Evolutionary conservation across 371 early-diverging fungal species (phyloP), one percentile per base, ranked within the genome.

Genomic region (Rhizomucor miehei): DNA sequence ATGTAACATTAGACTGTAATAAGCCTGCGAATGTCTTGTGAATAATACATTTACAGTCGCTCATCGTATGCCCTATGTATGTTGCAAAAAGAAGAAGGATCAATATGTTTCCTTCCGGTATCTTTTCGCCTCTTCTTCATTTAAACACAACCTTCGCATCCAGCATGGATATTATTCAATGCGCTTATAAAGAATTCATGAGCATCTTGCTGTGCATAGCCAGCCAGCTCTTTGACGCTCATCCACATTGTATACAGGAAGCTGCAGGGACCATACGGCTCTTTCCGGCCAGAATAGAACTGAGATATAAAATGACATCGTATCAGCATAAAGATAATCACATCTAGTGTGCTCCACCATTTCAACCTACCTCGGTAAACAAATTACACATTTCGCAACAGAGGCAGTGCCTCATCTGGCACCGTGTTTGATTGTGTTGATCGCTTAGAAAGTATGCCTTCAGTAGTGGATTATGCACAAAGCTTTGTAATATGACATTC

Each of bases 151-250:
- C 61, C 77, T 60, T 76, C 60, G 43, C 67, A 64, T 21, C 84
- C 81, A n/a, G 73, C 72, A 63, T 98, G 98, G 56, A 98, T 81
- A 49, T 87, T 79, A 56, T 96, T 91, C 52, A 95, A 62, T 1
- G 91, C 80, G 35, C 93, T 83, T 43, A 97, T 93, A 61, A 95
- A 93, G 56, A 93, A 95, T 55, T 98, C 98, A 66, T 98, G 98
- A 0, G 95, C 93, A 64, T 98, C 98, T 62, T 98, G 97, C 68
- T 98, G 97, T 4, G 89, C 86, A 61, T 94, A 93, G 2, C 95
- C 92, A 29, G 97, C 94, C 36, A 97, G 72, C 40, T 94, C 89
- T 35, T 83, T 77, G 34, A 87, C 81, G 17, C 89, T 83, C 73
- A 85, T 84, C 98, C 98, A 98, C 81, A 94, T 86, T 19, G 90